Percentiles rank a stretch among this genome's conserved stretches.
These are phyloP conservation scores for Syzygium syzygioides DNA, from an alignment of 441 rosid genomes.

Conservation along the genomic window DNA sequence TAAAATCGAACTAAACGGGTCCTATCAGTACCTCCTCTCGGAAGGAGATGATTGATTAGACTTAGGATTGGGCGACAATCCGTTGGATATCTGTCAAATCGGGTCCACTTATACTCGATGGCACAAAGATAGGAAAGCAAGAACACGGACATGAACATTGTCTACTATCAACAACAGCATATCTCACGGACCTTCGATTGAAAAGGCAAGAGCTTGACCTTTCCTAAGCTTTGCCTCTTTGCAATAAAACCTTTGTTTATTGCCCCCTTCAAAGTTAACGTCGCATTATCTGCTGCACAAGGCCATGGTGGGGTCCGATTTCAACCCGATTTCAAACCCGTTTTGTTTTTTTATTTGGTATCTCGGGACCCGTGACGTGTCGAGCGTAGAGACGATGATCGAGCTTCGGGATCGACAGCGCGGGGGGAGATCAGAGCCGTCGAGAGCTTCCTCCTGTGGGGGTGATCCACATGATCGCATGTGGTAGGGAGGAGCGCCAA, in stretches of 20 bases:
- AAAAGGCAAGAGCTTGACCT: too few species aligned
- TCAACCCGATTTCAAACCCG: background rate
- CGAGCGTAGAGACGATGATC: background rate
- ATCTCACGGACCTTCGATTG: background rate
- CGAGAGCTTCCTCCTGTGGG: background rate
- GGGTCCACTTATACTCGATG: background rate
- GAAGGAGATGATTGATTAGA: conserved; percentile 25
- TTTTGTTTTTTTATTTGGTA: background rate
- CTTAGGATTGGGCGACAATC: conserved; percentile 21
- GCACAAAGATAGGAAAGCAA: background rate
- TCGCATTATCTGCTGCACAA: background rate
- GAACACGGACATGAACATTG: background rate
- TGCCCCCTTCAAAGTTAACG: background rate
- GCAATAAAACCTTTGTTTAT: background rate
- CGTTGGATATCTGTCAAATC: background rate
- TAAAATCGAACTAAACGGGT: too few species aligned
- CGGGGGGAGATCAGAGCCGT: conserved; percentile 23
- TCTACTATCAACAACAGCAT: background rate
- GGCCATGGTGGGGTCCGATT: background rate
- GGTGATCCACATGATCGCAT: conserved; percentile 65
- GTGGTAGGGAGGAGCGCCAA: conserved; percentile 40
- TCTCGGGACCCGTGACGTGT: background rate
- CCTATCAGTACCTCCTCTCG: conserved; percentile 8
- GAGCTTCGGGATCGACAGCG: background rate
- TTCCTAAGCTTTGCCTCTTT: background rate